Base-by-base conservation (phyloP, 1,284 basidiomycete genomes). In the Microbotryomycetes sp. region DNA sequence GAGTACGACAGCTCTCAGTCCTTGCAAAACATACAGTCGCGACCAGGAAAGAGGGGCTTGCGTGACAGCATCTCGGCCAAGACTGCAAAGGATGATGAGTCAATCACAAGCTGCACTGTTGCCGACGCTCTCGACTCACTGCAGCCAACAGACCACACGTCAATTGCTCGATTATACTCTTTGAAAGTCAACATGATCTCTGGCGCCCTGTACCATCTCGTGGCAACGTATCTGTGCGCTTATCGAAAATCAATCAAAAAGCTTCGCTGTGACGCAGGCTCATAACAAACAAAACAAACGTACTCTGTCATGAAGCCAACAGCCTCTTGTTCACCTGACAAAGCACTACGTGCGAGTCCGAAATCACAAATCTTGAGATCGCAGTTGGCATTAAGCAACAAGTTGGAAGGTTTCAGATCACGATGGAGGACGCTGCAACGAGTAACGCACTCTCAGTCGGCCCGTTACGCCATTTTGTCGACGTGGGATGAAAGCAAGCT, bases 161-260 rank as follows among this genome's bases (percentile, higher is more conserved):
- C 90, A 74, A 93, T 93, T 0, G 86, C 88, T 79, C 92, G 92
- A 62, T 90, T 92, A 78, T 94, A 94, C 76, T 92, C 88, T 74
- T 92, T 91, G 80, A 93, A 94, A 7, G 91, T 93, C 62, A 96
- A 81, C 92, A 96, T 94, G 77, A 94, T 92, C 76, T 94, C 92
- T 1, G 92, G 92, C 0, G 92, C 92, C 48, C 92, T 84, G 73
- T 94, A 94, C 92, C 88, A 90, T 74, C 91, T 81, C 26, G 92
- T 73, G 23, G 72, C 72, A 55, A 73, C 72, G 56, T 73, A 73
- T 65, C 69, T 68, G 31, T 3, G 19, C 16, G 15, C 50, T n/a
- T 23, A 49, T 23, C 15, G 22, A 52, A 52, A 28, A n/a, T 30
- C 50, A 30, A 28, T 25, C 12, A n/a, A 29, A 45, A 9, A 6